Base-by-base conservation (phyloP, 2,329 filamentous ascomycete species). In the Xylaria sp. region DNA sequence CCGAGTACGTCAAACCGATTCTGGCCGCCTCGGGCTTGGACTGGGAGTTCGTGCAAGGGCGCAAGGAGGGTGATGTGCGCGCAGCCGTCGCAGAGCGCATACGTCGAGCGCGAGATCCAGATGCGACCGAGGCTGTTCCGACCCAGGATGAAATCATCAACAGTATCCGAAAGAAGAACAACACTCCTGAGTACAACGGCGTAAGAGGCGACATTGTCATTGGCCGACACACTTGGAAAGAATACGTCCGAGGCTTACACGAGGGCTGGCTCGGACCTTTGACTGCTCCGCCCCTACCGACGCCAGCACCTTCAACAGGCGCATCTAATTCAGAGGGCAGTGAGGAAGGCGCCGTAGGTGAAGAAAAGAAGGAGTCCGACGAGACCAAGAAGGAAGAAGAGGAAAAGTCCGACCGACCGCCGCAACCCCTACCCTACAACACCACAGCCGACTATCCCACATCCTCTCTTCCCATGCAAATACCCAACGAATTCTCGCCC, bases 201-300 rank as follows among this genome's bases (percentile, higher is more conserved):
- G 79, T 88, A 19, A 83, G 83, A 63, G 94, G 94, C 50, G 93
- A 97, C 71, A 81, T 99, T 55, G 86, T 97, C 16, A 85, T 99
- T 68, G 94, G 94, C 10, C 80, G 93, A 59, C 90, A 97, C 72
- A 88, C 93, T 8, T 99, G 94, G 94, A 99, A 97, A 76, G 94
- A 99, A 76, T 99, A 97, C 73, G 79, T 97, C 23, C 83, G 92
- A 60, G 94, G 94, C 51, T 72, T 97, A 66, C 94, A 99, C 72
- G 94, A 99, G 76, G 94, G 94, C 58, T 99, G 94, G 93, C 78
- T 99, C 23, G 93, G 94, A 0, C 92, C 94, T 6, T 77, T 96
- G 49, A 84, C 88, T 60, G 75, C 85, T 58, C 88, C 89, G 1
- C 69, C 72, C 34, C 71, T 76, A 57, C 71, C 72, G 59, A 59